Base-by-base conservation (phyloP, 805 yeast genomes). In the Saturnispora dispora region DNA sequence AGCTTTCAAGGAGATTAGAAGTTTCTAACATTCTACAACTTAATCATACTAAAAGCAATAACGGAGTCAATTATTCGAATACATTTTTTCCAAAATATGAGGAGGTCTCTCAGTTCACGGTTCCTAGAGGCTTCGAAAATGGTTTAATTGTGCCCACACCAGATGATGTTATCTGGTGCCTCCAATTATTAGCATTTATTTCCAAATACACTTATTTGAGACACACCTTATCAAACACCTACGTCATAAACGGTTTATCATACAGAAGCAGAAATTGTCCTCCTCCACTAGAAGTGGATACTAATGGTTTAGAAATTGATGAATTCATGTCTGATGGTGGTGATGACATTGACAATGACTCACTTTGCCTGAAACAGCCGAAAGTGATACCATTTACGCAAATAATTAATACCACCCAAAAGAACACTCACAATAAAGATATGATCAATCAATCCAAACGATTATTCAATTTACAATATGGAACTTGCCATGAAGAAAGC, bases 141-240 rank as follows among this genome's bases (percentile, higher is more conserved):
- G 95, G 96, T 1, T 80, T 82, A 22, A 75, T 90, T n/a, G 77
- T 89, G 5, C 97, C 97, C 1, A 78, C 88, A 52, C 95, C 87
- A 56, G 97, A 91, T 63, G 99, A 91, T 63, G 87, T 91, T 17
- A 82, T 88, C 36, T 89, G 96, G 96, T 85, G 96, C 4, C 71
- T 91, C 50, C 98, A 91, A 66, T 74, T 93, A 20, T 67, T 93
- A 47, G 98, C 98, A 13, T 91, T 89, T 66, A 87, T 90, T 41
- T 89, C 97, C 4, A 91, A 91, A 66, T 91, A 93, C 61, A 83
- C 96, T 0, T 77, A 80, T 55, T 71, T 90, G 64, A 85, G 90
- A 60, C 83, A 81, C 37, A 75, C 74, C 46, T 71, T 91, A 53
- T 95, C 89, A 57, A 78, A 77, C 48, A 82, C 95, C 3, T 85